Evolutionary conservation across 164 flowering plant genomes (phyloP), one percentile per base, ranked within the genome.

Genomic region (Magnolia kwangsiensis): DNA sequence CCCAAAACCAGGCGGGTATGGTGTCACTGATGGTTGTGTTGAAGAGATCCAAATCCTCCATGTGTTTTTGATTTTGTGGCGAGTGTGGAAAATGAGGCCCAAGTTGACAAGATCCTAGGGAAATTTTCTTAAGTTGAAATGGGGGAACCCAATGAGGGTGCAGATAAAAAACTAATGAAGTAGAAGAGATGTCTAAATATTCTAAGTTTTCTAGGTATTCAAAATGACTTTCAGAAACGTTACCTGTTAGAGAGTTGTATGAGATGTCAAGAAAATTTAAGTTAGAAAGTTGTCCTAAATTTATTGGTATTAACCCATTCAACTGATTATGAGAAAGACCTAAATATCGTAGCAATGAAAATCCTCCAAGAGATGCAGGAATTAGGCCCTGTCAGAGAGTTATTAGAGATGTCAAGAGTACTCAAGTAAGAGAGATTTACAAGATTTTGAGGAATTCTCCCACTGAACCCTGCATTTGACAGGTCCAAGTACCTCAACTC

Each of bases 241-340:
- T 37, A 37, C 84, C 84, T 10, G 51, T 69, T 7, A 79, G 67
- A 10, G 23, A 31, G 27, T 81, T 81, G 5, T 13, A 13, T 13
- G 79, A 51, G 8, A 81, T 3, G 13, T 20, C 19, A n/a, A 81
- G 37, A 5, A 1, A 1, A 8, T 3, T 23, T 8, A 79, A 70
- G 24, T 70, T 9, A 13, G 81, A 78, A 63, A 81, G 81, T n/a
- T 66, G 72, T 18, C 83, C 79, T 13, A 81, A 7, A 73, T 63
- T 73, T 16, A 51, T 37, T 2, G 83, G 80, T 1, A 80, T 8
- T 27, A 72, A 27, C 8, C 82, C 82, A 77, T 45, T 80, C 55
- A 80, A 31, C 6, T 51, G 8, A 68, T 80, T 80, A 6, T 20
- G 1, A 14, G 14, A 1, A 76, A 72, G 24, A 1, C 49, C 4